A percentile compares a stretch with the other conserved stretches of the same genome.
Evolutionary conservation across 2,329 filamentous ascomycete species (phyloP).

Genomic region (Ceratocystis diversiconidia): DNA sequence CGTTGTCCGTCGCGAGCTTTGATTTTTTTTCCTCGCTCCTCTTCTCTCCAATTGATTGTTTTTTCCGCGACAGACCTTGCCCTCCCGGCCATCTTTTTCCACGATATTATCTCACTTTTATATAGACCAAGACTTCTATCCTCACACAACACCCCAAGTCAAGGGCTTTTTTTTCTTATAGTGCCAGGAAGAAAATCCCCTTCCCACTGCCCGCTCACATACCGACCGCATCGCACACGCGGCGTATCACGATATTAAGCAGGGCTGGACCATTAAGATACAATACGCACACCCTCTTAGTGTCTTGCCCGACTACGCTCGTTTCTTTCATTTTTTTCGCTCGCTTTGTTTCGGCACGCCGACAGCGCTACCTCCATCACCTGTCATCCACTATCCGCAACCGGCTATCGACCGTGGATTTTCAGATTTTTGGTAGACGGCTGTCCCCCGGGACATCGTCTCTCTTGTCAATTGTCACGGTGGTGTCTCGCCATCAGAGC

Average conservation of each 20-base stretch:
- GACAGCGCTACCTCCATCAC: not conserved
- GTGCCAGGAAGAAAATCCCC: not conserved
- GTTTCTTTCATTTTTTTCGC: too few species aligned
- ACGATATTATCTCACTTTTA: conserved; percentile 5
- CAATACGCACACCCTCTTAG: not conserved
- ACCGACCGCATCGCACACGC: too few species aligned
- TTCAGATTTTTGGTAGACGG: conserved; percentile 8
- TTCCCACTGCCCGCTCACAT: not conserved
- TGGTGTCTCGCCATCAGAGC: conserved; percentile 10
- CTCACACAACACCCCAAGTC: not conserved
- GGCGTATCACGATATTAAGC: too few species aligned
- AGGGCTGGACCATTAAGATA: too few species aligned
- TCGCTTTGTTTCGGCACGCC: not conserved
- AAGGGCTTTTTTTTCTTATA: not conserved
- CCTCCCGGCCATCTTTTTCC: conserved; percentile 4
- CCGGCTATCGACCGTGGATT: conserved; percentile 2
- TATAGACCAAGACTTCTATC: not conserved
- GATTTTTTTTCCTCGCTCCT: conserved; percentile 8
- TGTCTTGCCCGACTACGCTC: not conserved
- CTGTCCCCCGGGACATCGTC: conserved; percentile 15
- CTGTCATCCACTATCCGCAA: not conserved
- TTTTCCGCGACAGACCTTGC: conserved; percentile 5
- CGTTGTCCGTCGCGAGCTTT: conserved; percentile 3
- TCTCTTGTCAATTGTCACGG: conserved; percentile 4
- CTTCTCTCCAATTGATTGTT: conserved; percentile 5